A percentile compares a stretch with the other conserved stretches of the same genome.
phyloP scores from a whole-genome alignment of 2,329 filamentous ascomycete genomes.

The Penicillium rolfsii region DNA sequence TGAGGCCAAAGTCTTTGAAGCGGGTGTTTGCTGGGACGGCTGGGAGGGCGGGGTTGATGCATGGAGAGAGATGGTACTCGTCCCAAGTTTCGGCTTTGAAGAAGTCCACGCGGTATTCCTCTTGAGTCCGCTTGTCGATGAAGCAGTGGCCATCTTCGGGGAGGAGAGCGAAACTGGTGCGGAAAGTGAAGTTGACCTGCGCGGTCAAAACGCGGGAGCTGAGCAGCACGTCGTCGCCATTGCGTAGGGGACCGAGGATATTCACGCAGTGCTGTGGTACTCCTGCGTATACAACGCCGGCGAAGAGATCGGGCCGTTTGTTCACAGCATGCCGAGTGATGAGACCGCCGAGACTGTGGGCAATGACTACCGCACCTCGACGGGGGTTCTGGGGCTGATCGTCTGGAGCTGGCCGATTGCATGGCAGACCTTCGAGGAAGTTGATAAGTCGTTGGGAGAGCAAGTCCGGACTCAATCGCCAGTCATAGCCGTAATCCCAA shows the following conservation, averaged over 20 bases:
- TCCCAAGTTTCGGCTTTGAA: slow-evolving; percentile 80
- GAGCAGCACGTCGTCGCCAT: slow-evolving; percentile 88
- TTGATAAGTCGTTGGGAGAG: slow-evolving; percentile 71
- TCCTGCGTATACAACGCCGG: slow-evolving; percentile 83
- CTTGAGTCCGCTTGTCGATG: slow-evolving; percentile 76
- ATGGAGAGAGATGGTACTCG: slow-evolving; percentile 76
- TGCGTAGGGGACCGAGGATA: slow-evolving; percentile 83
- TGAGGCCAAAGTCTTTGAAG: slow-evolving; percentile 45
- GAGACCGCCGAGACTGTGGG: slow-evolving; percentile 82
- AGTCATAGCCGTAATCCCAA: slow-evolving; percentile 94
- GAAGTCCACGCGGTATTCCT: slow-evolving; percentile 82
- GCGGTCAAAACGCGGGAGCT: slow-evolving; percentile 85
- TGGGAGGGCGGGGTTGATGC: slow-evolving; percentile 69
- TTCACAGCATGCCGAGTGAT: slow-evolving; percentile 90
- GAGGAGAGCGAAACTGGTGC: slow-evolving; percentile 81
- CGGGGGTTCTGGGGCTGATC: slow-evolving; percentile 50
- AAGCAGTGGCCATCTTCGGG: slow-evolving; percentile 89
- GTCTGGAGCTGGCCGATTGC: slow-evolving; percentile 61
- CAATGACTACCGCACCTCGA: slow-evolving; percentile 76
- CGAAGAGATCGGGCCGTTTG: slow-evolving; percentile 78
- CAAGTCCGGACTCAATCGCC: slow-evolving; percentile 80
- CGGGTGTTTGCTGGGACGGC: slow-evolving; percentile 48
- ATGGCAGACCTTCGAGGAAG: slow-evolving; percentile 74
- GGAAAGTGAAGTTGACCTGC: slow-evolving; percentile 88
- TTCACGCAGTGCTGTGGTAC: slow-evolving; percentile 86